These are phyloP conservation scores for Coelastrella sp. DNA, from an alignment of 139 green algal species.

Conservation along the genomic window DNA sequence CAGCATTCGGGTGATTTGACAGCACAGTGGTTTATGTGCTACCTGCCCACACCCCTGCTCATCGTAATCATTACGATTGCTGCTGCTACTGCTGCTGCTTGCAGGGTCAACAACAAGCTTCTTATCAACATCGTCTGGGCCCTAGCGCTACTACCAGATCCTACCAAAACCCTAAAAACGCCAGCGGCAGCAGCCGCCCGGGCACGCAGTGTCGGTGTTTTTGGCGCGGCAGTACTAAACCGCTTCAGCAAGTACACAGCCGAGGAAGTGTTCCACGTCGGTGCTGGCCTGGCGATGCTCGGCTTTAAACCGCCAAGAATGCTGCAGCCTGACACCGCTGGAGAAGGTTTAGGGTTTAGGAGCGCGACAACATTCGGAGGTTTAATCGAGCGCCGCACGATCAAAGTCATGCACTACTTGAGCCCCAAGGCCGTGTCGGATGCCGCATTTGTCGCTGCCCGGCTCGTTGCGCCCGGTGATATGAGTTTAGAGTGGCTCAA, in stretches of 20 bases:
- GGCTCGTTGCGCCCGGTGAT: constrained; percentile 12
- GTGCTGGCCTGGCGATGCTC: constrained; percentile 3
- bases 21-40: too few relatives aligned
- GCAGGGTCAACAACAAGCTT: constrained; percentile 30
- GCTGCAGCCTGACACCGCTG: neutral
- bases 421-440: constrained; percentile 12
- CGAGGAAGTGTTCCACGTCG: constrained; percentile 22
- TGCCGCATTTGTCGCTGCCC: constrained; percentile 25
- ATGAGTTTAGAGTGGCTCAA: constrained; percentile 27
- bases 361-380: neutral
- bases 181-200: constrained; percentile 5
- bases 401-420: constrained; percentile 20
- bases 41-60: too few relatives aligned
- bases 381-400: constrained; percentile 3
- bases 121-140: constrained; percentile 27
- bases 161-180: neutral
- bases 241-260: neutral
- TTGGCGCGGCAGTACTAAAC: constrained; percentile 9
- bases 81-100: neutral
- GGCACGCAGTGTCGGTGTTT: constrained; percentile 7
- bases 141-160: constrained; percentile 17
- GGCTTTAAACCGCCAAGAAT: constrained; percentile 2
- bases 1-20: too few relatives aligned
- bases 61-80: neutral
- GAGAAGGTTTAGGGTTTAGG: too few relatives aligned